These are phyloP conservation scores for Euphorbia celastroides DNA, from an alignment of 441 rosid species.

Conservation along the genomic window DNA sequence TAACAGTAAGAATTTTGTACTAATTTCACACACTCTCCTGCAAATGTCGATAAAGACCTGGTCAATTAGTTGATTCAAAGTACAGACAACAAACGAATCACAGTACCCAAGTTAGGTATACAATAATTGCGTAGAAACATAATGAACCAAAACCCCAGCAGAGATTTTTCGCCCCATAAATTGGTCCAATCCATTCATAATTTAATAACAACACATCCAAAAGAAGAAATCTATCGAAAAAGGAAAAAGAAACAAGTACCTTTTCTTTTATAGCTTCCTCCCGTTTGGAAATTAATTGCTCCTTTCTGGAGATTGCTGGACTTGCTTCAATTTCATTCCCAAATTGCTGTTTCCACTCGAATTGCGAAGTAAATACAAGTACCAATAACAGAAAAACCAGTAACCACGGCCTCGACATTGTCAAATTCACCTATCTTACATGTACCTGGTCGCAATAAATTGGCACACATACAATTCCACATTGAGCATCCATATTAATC, in stretches of 20 bases:
- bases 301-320: slow-evolving; percentile 28
- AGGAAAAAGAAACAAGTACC: slow-evolving; percentile 27
- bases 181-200: background rate
- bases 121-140: background rate
- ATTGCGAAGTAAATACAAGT: slow-evolving; percentile 57
- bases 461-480: background rate
- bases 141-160: background rate
- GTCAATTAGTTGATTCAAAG: background rate
- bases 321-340: slow-evolving; percentile 49
- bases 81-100: background rate
- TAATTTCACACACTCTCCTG: background rate
- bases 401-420: slow-evolving; percentile 67
- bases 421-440: background rate
- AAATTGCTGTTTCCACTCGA: slow-evolving; percentile 75
- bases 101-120: background rate
- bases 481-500: too few species aligned
- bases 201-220: background rate
- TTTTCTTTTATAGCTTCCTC: slow-evolving; percentile 59
- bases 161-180: background rate
- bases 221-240: background rate
- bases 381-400: slow-evolving; percentile 55
- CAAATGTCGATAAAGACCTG: background rate
- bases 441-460: background rate
- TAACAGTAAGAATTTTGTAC: background rate
- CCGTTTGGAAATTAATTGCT: slow-evolving; percentile 32